Evolutionary conservation across 164 flowering plant genomes (phyloP), one percentile per base, ranked within the genome.

Genomic region (Vitis labrusca): DNA sequence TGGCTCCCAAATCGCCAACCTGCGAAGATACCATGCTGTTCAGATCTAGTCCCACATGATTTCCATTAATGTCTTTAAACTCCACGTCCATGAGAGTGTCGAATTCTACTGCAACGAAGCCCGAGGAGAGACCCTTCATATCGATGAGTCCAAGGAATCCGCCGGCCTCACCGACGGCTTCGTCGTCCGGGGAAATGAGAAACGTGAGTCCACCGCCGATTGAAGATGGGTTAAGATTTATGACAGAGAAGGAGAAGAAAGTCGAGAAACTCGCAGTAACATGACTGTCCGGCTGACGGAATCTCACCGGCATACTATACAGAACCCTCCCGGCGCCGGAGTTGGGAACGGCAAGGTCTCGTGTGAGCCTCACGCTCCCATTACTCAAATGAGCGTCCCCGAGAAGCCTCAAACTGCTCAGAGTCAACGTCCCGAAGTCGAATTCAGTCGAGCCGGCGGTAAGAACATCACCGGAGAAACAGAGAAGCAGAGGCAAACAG

Each of bases 1-100:
- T 54, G 1, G 71, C 59, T 0, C 58, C 89, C 80, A 95, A 79
- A 81, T 95, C 95, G 1, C 76, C 80, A 1, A 77, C 85, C 32
- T 81, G 74, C n/a, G 81, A 7, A 0, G 97, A 93, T n/a, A 86
- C 84, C 84, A 95, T 65, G 30, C 83, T 80, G 78, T 85, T 82
- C 9, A 90, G 78, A 81, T 95, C 97, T 76, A 95, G 65, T 1
- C 98, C 98, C 66, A 93, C 93, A 66, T 95, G 99, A 64, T 95
- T 93, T 10, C 97, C 91, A 64, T 95, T 93, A 30, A 93, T 84
- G 71, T 95, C 98, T 16, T 76, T 76, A 76, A 88, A 93, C 74
- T 86, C 92, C 2, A 87, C 91, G 65, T 95, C 98, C 99, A 95
- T 93, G 12, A 90, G 72, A 1, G 97, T 95, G 66, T 95, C 99